Evolutionary conservation across 257 asterid species (phyloP).

Genomic region (Agastache rugosa): DNA sequence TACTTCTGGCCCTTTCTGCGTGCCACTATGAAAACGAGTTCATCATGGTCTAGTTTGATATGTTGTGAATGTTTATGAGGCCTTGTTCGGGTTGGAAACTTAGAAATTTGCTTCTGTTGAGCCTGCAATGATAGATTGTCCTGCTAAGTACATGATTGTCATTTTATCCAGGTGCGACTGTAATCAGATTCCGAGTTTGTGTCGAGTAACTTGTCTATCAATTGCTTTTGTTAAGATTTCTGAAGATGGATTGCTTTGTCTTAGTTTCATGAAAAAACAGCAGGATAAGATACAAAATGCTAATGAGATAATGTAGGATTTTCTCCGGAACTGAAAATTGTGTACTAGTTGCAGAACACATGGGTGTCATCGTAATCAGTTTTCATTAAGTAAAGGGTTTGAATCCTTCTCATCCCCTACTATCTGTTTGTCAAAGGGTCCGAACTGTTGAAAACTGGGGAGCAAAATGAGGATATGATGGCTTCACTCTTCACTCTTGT

Average conservation of each 20-base stretch:
- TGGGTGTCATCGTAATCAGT: background rate
- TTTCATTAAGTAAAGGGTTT: background rate
- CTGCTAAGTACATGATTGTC: background rate
- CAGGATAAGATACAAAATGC: background rate
- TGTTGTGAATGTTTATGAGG: background rate
- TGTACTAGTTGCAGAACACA: no score
- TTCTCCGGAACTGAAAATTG: background rate
- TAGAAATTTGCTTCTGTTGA: background rate
- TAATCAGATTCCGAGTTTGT: background rate
- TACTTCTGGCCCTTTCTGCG: background rate
- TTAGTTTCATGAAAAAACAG: background rate
- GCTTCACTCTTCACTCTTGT: background rate
- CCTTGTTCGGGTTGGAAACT: background rate
- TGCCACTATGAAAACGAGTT: background rate
- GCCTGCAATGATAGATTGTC: conserved; percentile 6
- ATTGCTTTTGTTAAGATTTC: background rate
- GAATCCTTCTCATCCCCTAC: background rate
- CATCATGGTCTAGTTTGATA: background rate
- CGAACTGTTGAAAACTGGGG: background rate
- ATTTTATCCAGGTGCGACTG: background rate
- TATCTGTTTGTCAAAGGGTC: background rate
- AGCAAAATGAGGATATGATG: background rate
- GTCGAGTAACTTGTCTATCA: background rate
- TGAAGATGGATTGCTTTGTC: background rate
- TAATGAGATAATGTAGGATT: background rate